A percentile compares a stretch with the other conserved stretches of the same genome.
These are phyloP conservation scores for Fusarium poae DNA, from an alignment of 2,329 filamentous ascomycete species.

Conservation along the genomic window DNA sequence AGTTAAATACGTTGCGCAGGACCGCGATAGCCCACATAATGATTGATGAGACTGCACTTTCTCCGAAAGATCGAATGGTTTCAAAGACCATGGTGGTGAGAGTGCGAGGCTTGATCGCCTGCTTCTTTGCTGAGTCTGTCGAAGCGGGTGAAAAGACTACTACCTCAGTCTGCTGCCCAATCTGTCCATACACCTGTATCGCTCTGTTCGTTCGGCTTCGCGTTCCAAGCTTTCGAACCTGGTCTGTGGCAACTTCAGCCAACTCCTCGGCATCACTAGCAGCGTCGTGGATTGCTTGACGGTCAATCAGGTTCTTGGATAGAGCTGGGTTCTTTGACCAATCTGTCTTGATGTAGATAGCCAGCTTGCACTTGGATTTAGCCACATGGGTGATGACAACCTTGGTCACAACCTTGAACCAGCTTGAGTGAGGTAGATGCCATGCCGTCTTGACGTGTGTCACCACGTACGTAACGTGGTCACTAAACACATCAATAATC, in stretches of 20 bases:
- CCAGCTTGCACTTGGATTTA: conserved; percentile 92
- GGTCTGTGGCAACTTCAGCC: conserved; percentile 80
- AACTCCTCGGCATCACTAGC: conserved; percentile 79
- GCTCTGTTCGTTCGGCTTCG: conserved; percentile 82
- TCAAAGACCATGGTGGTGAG: conserved; percentile 79
- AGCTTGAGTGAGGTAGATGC: conserved; percentile 85
- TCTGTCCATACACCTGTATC: conserved; percentile 81
- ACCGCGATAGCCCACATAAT: conserved; percentile 81
- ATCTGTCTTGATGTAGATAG: conserved; percentile 87
- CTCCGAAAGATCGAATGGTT: conserved; percentile 76
- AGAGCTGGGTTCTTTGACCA: conserved; percentile 79
- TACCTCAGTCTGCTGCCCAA: conserved; percentile 76
- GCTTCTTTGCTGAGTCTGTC: conserved; percentile 63
- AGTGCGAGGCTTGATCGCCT: conserved; percentile 71
- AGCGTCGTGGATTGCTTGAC: conserved; percentile 81
- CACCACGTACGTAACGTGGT: conserved; percentile 78
- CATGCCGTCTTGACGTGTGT: conserved; percentile 75
- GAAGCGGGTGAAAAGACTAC: conserved; percentile 69
- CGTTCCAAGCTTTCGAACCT: conserved; percentile 79
- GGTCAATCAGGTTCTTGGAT: conserved; percentile 72
- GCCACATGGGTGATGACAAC: conserved; percentile 93
- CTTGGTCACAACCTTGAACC: conserved; percentile 87
- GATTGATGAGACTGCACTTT: conserved; percentile 80
- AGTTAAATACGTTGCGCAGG: conserved; percentile 74
- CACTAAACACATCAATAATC: conserved; percentile 84